Evolutionary conservation across 495 filamentous ascomycete species (phyloP), one percentile per base, ranked within the genome.

Genomic region (Hyaloscypha finlandica): DNA sequence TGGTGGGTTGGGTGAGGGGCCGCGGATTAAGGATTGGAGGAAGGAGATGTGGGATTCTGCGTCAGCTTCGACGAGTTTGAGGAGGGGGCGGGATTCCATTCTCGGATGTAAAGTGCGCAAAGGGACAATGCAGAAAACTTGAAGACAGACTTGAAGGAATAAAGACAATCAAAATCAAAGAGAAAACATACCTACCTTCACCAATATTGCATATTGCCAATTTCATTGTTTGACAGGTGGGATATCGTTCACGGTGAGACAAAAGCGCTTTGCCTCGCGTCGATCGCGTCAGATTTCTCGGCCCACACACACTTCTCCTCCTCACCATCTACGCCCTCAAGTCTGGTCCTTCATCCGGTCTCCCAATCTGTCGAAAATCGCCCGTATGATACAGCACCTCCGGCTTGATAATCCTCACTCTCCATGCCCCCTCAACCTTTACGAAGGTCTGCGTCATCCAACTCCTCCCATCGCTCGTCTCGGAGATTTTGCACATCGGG

Each of bases 401-500:
- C 9, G 71, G 71, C 54, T 55, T 65, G 51, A 71, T 74, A 19
- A 56, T 57, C 72, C 8, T 78, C 76, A 45, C 61, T 60, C 63
- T 37, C 74, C 69, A 71, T 53, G 55, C 57, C 72, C 32, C 68
- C 63, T 75, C 80, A 70, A 71, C 78, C 64, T 67, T 64, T 11
- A 63, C 60, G 19, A 48, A 64, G 2, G 42, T 19, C 75, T 66
- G 57, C 59, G 59, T 81, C 84, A 9, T 83, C 86, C 68, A 84
- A 93, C 65, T 84, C 88, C 35, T 77, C 82, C 16, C 85, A 92
- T 69, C 86, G 96, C 62, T 84, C 85, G 59, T 81, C 83, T 12
- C 83, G 96, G 48, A 88, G 94, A 71, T 82, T 83, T 64, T 88
- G 91, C 68, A 93, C 95, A 0, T 64, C 8, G 66, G 66, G 33